These are phyloP conservation scores for Wickerhamiella domercqiae DNA, from an alignment of 805 yeast species.

Conservation along the genomic window DNA sequence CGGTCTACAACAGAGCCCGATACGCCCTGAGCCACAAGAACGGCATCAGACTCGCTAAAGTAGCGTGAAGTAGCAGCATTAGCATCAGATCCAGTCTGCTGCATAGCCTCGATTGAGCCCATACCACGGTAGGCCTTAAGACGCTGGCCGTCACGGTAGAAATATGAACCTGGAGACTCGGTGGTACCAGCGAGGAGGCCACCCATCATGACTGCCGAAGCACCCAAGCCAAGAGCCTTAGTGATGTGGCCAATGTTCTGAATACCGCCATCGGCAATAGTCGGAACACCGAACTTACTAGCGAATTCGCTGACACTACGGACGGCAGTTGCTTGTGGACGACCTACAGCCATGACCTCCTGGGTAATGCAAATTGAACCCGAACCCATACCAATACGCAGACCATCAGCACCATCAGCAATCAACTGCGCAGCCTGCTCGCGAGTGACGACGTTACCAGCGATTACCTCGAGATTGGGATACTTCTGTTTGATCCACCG, in stretches of 20 bases:
- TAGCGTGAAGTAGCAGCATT: constrained; percentile 97
- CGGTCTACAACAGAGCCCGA: constrained; percentile 93
- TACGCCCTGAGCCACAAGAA: constrained; percentile 98
- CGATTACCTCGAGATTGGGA: constrained; percentile 78
- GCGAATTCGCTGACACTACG: constrained; percentile 89
- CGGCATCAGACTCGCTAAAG: constrained; percentile 90
- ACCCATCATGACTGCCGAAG: constrained; percentile 98
- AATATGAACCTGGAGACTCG: constrained; percentile 97
- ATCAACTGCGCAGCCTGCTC: constrained; percentile 96
- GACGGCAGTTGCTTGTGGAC: constrained; percentile 99
- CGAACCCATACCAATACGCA: constrained; percentile 99
- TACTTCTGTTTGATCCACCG: constrained; percentile 70
- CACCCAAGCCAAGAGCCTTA: constrained; percentile 93
- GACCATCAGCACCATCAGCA: constrained; percentile 92
- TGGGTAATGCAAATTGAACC: constrained; percentile 99
- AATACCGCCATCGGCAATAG: constrained; percentile 99
- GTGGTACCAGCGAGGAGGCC: constrained; percentile 97
- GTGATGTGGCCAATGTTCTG: constrained; percentile 97
- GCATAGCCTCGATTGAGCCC: constrained; percentile 99
- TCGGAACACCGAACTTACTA: constrained; percentile 90
- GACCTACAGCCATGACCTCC: constrained; percentile 99
- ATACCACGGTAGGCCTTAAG: constrained; percentile 96
- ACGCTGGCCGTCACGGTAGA: constrained; percentile 95
- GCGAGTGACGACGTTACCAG: constrained; percentile 97
- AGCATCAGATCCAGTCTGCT: constrained; percentile 69